These are phyloP conservation scores for Metarhizium album DNA, from an alignment of 2,329 filamentous ascomycete species.

Conservation along the genomic window DNA sequence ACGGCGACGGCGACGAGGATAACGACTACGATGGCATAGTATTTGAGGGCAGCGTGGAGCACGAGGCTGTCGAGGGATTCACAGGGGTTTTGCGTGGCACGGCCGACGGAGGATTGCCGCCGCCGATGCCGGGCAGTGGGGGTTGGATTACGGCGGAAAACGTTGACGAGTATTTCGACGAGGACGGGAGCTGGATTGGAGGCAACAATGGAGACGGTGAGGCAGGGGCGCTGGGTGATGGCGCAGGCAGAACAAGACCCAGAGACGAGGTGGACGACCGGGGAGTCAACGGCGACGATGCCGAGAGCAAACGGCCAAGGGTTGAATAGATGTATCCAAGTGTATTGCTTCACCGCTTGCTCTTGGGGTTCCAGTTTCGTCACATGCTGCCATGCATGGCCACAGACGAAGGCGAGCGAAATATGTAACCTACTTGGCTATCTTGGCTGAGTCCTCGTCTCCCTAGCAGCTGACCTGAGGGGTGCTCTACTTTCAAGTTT, in stretches of 20 bases:
- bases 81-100: conserved; percentile 41
- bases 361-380: no score
- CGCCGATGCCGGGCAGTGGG: conserved; percentile 59
- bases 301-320: conserved; percentile 37
- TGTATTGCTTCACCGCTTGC: neutral
- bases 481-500: no score
- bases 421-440: no score
- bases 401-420: no score
- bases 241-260: conserved; percentile 45
- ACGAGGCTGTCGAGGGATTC: conserved; percentile 45
- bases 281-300: conserved; percentile 29
- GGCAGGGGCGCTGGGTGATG: conserved; percentile 47
- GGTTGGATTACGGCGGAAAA: conserved; percentile 93
- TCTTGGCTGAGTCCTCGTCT: no score
- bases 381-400: no score
- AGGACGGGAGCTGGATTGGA: conserved; percentile 67
- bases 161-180: conserved; percentile 72
- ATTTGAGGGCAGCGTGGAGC: conserved; percentile 40
- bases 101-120: conserved; percentile 43
- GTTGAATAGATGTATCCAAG: conserved; percentile 25
- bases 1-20: conserved; percentile 47
- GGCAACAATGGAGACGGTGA: conserved; percentile 24
- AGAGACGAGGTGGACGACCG: conserved; percentile 41
- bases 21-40: conserved; percentile 44
- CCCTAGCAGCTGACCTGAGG: no score